Conservation (phyloP, 495 filamentous ascomycete genomes). For the Aspergillus haitiensis region DNA sequence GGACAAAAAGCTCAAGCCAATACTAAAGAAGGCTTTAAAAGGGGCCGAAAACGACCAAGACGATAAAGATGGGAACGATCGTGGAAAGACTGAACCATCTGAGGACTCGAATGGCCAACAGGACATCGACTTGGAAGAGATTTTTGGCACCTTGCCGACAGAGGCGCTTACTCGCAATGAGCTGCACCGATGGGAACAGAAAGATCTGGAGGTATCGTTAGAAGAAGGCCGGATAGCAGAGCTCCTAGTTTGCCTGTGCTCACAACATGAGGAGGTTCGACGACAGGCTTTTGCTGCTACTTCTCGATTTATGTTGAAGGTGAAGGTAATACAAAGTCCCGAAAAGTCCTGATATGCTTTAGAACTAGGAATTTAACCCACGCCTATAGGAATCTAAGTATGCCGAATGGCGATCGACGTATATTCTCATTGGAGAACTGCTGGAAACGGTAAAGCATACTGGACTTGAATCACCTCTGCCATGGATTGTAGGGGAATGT, state of each 20-base stretch:
- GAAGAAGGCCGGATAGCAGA: constrained; percentile 68
- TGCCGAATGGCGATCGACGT: constrained; percentile 71
- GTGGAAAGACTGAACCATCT: constrained; percentile 17
- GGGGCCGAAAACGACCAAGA: constrained; percentile 27
- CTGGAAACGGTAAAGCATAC: constrained; percentile 64
- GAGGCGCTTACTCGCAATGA: constrained; percentile 45
- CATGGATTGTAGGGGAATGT: constrained; percentile 72
- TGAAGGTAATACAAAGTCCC: constrained; percentile 50
- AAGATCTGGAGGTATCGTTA: constrained; percentile 70
- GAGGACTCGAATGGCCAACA: constrained; percentile 14
- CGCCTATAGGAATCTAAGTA: constrained; percentile 58
- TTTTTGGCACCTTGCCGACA: constrained; percentile 42
- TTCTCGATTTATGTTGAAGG: constrained; percentile 60
- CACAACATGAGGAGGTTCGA: constrained; percentile 68
- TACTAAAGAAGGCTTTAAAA: constrained; percentile 46
- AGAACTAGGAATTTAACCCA: constrained; percentile 15
- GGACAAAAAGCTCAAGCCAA: constrained; percentile 38
- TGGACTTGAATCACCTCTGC: constrained; percentile 60
- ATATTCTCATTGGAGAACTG: constrained; percentile 74
- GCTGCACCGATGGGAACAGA: constrained; percentile 64
- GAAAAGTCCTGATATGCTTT: not conserved
- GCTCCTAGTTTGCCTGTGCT: constrained; percentile 73
- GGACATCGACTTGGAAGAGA: constrained; percentile 38
- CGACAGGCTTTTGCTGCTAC: constrained; percentile 71
- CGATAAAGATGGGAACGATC: constrained; percentile 27